Evolutionary conservation across 2,329 filamentous ascomycete genomes (phyloP).

Genomic region (Parafenestella ontariensis): DNA sequence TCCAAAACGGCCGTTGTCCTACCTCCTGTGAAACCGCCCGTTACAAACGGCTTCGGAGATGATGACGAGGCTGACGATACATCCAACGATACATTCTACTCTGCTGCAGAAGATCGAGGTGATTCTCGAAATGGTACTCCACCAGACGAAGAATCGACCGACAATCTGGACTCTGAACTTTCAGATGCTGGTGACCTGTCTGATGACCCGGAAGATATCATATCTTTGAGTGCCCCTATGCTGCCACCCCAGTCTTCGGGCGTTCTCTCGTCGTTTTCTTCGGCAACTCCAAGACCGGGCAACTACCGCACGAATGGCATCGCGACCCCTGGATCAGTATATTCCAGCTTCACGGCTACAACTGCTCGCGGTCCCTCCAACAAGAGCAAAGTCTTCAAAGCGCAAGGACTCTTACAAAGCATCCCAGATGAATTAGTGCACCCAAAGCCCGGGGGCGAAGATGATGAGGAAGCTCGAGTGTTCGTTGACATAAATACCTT

Average conservation of each 20-base stretch:
- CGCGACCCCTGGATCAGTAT: conserved; percentile 84
- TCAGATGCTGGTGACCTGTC: conserved; percentile 80
- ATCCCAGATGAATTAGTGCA: conserved; percentile 83
- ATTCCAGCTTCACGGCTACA: conserved; percentile 84
- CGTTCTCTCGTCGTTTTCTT: conserved; percentile 78
- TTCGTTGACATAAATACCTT: conserved; percentile 89
- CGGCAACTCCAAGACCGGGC: conserved; percentile 79
- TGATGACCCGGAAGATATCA: conserved; percentile 93
- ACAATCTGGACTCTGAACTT: conserved; percentile 62
- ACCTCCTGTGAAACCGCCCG: conserved; percentile 52
- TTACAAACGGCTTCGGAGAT: conserved; percentile 66
- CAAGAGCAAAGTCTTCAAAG: conserved; percentile 81
- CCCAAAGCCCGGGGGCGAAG: conserved; percentile 81
- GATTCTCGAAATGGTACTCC: conserved; percentile 50
- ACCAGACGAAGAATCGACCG: conserved; percentile 50
- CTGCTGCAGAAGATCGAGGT: conserved; percentile 77
- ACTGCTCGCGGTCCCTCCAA: conserved; percentile 75
- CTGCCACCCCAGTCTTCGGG: conserved; percentile 80
- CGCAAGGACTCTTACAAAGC: conserved; percentile 74
- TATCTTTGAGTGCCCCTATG: conserved; percentile 81
- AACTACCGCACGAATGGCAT: conserved; percentile 76
- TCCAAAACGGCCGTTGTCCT: conserved; percentile 58
- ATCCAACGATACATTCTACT: conserved; percentile 90
- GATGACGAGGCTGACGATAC: conserved; percentile 84
- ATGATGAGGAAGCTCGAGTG: conserved; percentile 84